phyloP scores from a whole-genome alignment of 2,329 filamentous ascomycete species.

The Dactylellina sp. region DNA sequence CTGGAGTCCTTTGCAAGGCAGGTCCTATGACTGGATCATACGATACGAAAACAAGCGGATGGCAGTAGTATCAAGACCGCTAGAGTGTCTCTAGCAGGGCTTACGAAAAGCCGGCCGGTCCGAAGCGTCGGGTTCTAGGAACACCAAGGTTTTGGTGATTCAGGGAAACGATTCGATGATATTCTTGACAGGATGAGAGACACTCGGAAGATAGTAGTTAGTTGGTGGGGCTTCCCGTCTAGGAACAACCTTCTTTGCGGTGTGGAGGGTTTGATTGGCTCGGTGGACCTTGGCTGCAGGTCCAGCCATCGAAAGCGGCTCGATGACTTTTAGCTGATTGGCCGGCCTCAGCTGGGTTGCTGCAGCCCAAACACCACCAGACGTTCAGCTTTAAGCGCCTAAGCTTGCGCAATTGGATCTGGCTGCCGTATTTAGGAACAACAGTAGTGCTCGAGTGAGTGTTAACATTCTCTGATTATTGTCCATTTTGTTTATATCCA shows the following conservation, averaged over 20 bases:
- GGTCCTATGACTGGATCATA: conserved; percentile 50
- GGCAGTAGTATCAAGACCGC: background rate
- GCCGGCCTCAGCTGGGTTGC: conserved; percentile 26
- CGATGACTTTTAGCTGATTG: conserved; percentile 34
- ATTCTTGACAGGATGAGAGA: background rate
- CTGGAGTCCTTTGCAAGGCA: conserved; percentile 6
- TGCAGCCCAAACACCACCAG: conserved; percentile 10
- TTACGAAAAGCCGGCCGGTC: conserved; percentile 23
- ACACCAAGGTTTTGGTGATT: background rate
- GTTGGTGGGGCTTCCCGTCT: conserved; percentile 38
- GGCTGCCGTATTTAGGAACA: conserved; percentile 16
- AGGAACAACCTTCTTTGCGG: conserved; percentile 17
- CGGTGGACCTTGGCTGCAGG: conserved; percentile 24
- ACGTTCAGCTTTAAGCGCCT: conserved; percentile 35
- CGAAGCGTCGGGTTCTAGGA: conserved; percentile 13
- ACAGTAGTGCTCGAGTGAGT: too few relatives aligned
- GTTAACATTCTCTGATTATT: too few relatives aligned
- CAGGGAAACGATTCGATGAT: conserved; percentile 24
- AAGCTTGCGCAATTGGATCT: conserved; percentile 25
- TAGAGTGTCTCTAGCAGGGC: conserved; percentile 6
- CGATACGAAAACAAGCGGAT: conserved; percentile 2
- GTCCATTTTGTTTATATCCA: too few relatives aligned
- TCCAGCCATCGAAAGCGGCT: conserved; percentile 20
- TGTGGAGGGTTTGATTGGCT: conserved; percentile 21
- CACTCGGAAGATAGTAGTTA: conserved; percentile 11